Conservation (phyloP, 306 rosid species). For the Hippophae tibetana region DNA sequence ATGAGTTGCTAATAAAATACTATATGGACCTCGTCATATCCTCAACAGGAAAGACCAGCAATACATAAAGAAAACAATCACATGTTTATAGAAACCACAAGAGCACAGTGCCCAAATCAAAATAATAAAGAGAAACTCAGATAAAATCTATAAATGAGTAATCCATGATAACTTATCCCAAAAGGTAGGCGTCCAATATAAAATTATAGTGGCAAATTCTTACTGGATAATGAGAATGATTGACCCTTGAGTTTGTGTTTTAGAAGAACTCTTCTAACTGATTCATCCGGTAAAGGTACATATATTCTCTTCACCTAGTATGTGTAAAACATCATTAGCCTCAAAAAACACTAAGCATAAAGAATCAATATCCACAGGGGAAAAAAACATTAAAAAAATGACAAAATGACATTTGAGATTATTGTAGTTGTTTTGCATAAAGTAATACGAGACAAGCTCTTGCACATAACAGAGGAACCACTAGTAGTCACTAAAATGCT, state of each 20-base stretch:
- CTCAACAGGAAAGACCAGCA: too few species aligned
- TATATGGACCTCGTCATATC: too few species aligned
- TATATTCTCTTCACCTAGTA: constrained; percentile 85
- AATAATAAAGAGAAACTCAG: not conserved
- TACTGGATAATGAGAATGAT: constrained; percentile 84
- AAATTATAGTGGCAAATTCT: constrained; percentile 27
- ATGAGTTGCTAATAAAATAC: too few species aligned
- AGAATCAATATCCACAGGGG: not conserved
- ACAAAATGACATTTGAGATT: too few species aligned
- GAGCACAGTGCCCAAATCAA: too few species aligned
- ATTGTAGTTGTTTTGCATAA: too few species aligned
- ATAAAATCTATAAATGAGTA: not conserved
- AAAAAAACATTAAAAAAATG: not conserved
- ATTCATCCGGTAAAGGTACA: constrained; percentile 75
- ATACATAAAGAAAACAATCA: too few species aligned
- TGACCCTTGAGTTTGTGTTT: constrained; percentile 90
- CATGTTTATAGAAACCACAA: too few species aligned
- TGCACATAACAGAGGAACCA: too few species aligned
- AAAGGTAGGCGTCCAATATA: not conserved
- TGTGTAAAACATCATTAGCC: constrained; percentile 11
- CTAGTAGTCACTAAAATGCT: too few species aligned
- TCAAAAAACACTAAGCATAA: constrained; percentile 2
- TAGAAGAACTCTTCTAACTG: constrained; percentile 64
- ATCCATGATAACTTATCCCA: not conserved
- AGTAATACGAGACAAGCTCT: too few species aligned